Evolutionary conservation across 208 protist genomes (phyloP).

Genomic region (Trichomonas tenax): DNA sequence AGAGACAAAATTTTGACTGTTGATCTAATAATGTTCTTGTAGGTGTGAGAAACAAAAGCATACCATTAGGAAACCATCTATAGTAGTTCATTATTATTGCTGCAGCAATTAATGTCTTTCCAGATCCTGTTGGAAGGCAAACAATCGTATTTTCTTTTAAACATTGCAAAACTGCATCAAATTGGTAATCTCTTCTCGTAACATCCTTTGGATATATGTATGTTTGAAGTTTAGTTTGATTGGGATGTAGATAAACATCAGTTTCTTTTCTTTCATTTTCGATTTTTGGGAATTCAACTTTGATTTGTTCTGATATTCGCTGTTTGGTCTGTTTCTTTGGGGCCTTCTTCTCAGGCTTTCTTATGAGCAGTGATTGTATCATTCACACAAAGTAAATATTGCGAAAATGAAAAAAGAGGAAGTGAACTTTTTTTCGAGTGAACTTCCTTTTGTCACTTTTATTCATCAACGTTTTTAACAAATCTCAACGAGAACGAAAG

Average conservation of each 20-base stretch:
- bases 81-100: conserved; percentile 40
- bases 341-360: too few relatives aligned
- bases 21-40: conserved; percentile 40
- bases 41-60: conserved; percentile 41
- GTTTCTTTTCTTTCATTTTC: not conserved
- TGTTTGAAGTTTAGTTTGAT: not conserved
- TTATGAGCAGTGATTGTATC: too few relatives aligned
- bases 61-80: conserved; percentile 44
- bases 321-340: too few relatives aligned
- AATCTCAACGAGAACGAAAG: too few relatives aligned
- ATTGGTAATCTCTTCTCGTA: not conserved
- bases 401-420: too few relatives aligned
- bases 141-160: conserved; percentile 31
- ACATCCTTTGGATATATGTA: conserved; percentile 1
- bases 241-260: not conserved
- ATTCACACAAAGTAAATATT: too few relatives aligned
- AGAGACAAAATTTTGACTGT: conserved; percentile 32
- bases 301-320: not conserved
- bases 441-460: too few relatives aligned
- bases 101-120: conserved; percentile 49
- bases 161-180: not conserved
- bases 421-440: too few relatives aligned
- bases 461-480: too few relatives aligned
- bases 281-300: not conserved
- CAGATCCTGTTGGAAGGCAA: conserved; percentile 38